Conservation (phyloP, 208 protist species). For the Leishmania tropica region DNA sequence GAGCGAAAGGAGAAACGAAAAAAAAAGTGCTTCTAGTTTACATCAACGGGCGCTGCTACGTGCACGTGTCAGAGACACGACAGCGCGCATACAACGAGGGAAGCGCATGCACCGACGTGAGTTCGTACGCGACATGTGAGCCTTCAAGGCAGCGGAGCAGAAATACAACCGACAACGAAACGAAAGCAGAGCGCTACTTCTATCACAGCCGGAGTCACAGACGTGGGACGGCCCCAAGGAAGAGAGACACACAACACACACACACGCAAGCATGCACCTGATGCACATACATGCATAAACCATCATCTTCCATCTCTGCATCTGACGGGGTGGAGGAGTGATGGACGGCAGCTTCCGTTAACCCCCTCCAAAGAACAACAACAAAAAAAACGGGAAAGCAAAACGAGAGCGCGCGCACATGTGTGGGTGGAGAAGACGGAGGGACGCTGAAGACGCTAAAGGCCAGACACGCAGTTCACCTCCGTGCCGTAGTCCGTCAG, state of each 20-base stretch:
- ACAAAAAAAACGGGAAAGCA: background rate
- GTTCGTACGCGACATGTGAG: background rate
- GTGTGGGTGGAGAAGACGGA: conserved; percentile 1
- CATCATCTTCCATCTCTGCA: background rate
- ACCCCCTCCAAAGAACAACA: background rate
- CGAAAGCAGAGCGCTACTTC: background rate
- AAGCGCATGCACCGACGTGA: background rate
- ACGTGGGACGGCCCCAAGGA: background rate
- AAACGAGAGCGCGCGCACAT: background rate
- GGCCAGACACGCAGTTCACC: background rate
- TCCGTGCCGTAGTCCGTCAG: background rate
- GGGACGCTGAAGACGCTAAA: background rate
- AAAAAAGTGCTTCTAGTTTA: background rate
- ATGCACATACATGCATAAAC: background rate
- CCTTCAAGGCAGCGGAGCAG: background rate
- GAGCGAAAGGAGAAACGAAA: background rate
- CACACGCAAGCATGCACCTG: background rate
- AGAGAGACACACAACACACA: background rate
- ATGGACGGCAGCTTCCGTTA: background rate
- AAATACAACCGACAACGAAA: background rate
- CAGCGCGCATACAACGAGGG: background rate
- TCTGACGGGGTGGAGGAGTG: background rate
- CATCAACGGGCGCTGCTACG: background rate
- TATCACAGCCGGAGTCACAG: background rate
- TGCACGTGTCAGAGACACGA: background rate